phyloP scores from a whole-genome alignment of 164 flowering plant species.

The Berberis vulgaris region DNA sequence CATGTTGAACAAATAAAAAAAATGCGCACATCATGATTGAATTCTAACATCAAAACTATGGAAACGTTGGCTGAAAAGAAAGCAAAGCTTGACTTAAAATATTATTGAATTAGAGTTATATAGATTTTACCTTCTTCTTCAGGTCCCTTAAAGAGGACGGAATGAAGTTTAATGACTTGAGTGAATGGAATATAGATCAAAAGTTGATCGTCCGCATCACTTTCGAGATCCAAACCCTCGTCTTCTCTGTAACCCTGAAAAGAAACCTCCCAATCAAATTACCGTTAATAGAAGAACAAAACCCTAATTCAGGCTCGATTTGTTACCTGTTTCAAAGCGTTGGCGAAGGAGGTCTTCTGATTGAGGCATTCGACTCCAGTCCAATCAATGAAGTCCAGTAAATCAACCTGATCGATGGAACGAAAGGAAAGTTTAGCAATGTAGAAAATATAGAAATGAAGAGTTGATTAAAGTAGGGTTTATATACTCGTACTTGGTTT shows the following conservation, averaged over 20 bases:
- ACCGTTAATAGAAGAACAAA: not conserved
- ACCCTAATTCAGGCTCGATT: not conserved
- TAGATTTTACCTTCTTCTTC: conserved; percentile 75
- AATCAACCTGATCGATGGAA: conserved; percentile 55
- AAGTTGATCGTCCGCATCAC: conserved; percentile 97
- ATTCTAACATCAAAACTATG: no score
- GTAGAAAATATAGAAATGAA: not conserved
- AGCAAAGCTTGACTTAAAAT: not conserved
- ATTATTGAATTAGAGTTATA: not conserved
- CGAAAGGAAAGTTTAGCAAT: not conserved
- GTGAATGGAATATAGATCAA: conserved; percentile 78
- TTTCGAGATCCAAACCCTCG: conserved; percentile 74
- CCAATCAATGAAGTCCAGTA: conserved; percentile 80
- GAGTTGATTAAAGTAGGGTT: not conserved
- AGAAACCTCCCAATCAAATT: not conserved
- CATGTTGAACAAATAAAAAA: no score
- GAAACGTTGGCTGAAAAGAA: not conserved
- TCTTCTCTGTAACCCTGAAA: conserved; percentile 86
- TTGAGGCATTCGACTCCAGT: conserved; percentile 89
- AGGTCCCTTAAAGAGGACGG: conserved; percentile 61
- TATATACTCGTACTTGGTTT: conserved; percentile 25
- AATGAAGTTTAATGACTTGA: conserved; percentile 82
- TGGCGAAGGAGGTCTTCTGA: conserved; percentile 52
- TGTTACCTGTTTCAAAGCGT: conserved; percentile 83
- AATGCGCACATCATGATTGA: no score